Base-by-base conservation (phyloP, 202 grass and related monocot genomes). In the Panicum virgatum region DNA sequence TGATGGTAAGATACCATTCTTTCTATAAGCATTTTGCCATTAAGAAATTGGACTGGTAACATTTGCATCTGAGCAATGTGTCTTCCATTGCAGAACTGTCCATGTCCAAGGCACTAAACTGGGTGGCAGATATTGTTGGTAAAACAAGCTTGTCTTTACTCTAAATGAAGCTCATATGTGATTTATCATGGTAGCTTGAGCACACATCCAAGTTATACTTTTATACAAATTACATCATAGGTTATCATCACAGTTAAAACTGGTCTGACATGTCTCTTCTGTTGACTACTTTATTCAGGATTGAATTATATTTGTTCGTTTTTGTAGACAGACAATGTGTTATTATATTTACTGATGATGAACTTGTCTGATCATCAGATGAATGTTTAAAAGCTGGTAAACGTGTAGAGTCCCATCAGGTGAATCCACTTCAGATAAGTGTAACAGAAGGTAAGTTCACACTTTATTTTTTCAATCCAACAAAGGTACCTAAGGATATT, bases 321-420 rank as follows among this genome's bases (percentile, higher is more conserved):
- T 48, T 26, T 50, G 3, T 70, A 27, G 14, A 23, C 23, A 46
- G 13, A 70, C 36, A 69, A 6, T 42, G 9, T 56, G 27, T 42
- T 23, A 16, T 70, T 45, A 40, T 23, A 8, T 62, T 34, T 61
- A 3, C 7, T 72, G 13, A 58, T 82, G 54, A 40, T 61, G 53
- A 81, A 72, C 47, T 72, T 48, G 0, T 61, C 43, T 72, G 79
- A 23, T 13, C 27, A 50, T 62, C 79, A 62, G 67, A 82, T 82
- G 54, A 82, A 47, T 60, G 36, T 61, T 36, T 81, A 61, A n/a
- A 60, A 69, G 79, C 66, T 47, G 66, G 79, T 20, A 30, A 23
- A 47, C 53, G 53, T 70, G 19, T 26, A 48, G 40, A 44, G 10
- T 39, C 18, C 40, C 58, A 22, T 48, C 26, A 70, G 42, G 43